phyloP scores from a whole-genome alignment of 1,139 yeast species.

The Suhomyces anneliseae region DNA sequence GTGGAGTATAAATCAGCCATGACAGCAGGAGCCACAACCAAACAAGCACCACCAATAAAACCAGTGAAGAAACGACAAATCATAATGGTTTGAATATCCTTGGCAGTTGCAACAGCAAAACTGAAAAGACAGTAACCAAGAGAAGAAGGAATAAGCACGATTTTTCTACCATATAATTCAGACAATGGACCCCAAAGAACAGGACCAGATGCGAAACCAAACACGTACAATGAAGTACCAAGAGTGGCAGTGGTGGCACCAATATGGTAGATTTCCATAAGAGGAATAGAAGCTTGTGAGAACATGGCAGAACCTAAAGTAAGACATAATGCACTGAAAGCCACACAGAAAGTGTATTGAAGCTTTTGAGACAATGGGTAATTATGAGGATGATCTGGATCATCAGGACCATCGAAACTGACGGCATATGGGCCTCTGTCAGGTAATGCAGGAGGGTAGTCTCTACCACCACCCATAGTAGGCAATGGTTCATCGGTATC shows the following conservation, averaged over 20 bases:
- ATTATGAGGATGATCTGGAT: constrained; percentile 63
- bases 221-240: constrained; percentile 69
- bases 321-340: constrained; percentile 37
- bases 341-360: constrained; percentile 10
- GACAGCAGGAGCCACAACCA: constrained; percentile 82
- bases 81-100: constrained; percentile 70
- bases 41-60: constrained; percentile 73
- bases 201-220: constrained; percentile 86
- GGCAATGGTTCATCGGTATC: constrained; percentile 34
- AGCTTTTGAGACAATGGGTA: constrained; percentile 50
- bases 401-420: constrained; percentile 59
- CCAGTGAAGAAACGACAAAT: constrained; percentile 77
- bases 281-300: constrained; percentile 47
- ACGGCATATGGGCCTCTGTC: constrained; percentile 53
- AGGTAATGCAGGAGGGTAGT: constrained; percentile 54
- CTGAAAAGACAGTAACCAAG: constrained; percentile 60
- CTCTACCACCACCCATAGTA: constrained; percentile 57
- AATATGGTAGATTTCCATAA: constrained; percentile 49
- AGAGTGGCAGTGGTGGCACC: constrained; percentile 58
- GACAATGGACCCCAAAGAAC: constrained; percentile 79
- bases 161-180: constrained; percentile 70
- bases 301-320: constrained; percentile 69
- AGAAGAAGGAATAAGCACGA: constrained; percentile 53
- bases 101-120: constrained; percentile 72
- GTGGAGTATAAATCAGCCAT: constrained; percentile 74